phyloP scores from a whole-genome alignment of 139 green algal genomes.

The Picochlorum sp. region DNA sequence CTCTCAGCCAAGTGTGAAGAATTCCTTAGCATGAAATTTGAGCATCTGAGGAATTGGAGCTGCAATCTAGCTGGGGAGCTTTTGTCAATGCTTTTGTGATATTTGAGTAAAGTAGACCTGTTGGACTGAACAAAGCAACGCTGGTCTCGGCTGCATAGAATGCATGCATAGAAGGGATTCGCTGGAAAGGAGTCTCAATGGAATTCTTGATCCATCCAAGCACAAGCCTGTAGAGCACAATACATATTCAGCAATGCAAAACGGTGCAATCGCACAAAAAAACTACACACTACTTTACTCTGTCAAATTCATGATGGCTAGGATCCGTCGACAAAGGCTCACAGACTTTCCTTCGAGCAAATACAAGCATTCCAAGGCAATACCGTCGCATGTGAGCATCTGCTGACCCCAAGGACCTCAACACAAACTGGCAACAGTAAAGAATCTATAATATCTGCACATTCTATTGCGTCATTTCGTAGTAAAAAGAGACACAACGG shows the following conservation, averaged over 20 bases:
- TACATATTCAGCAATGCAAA: not conserved
- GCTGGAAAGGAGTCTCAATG: conserved; percentile 32
- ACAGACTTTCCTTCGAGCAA: not conserved
- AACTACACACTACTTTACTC: too few relatives aligned
- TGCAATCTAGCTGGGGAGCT: conserved; percentile 31
- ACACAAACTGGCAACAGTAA: conserved; percentile 43
- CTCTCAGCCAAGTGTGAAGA: too few relatives aligned
- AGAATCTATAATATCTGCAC: conserved; percentile 15
- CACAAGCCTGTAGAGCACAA: conserved; percentile 19
- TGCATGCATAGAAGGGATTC: conserved; percentile 41
- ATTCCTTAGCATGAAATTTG: too few relatives aligned
- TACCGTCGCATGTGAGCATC: conserved; percentile 29
- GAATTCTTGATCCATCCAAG: conserved; percentile 32
- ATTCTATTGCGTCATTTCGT: conserved; percentile 11
- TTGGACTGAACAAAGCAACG: conserved; percentile 31
- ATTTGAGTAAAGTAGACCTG: conserved; percentile 24
- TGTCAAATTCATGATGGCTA: too few relatives aligned
- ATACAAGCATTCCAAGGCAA: conserved; percentile 19
- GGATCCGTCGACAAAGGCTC: too few relatives aligned
- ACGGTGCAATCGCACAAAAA: not conserved
- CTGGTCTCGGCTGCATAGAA: conserved; percentile 49
- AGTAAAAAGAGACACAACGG: conserved; percentile 32
- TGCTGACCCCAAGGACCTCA: conserved; percentile 34
- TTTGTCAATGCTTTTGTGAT: conserved; percentile 42
- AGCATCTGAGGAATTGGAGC: conserved; percentile 24